These are phyloP conservation scores for Plasmodium vivax DNA, from an alignment of 169 alveolate genomes.

Conservation along the genomic window DNA sequence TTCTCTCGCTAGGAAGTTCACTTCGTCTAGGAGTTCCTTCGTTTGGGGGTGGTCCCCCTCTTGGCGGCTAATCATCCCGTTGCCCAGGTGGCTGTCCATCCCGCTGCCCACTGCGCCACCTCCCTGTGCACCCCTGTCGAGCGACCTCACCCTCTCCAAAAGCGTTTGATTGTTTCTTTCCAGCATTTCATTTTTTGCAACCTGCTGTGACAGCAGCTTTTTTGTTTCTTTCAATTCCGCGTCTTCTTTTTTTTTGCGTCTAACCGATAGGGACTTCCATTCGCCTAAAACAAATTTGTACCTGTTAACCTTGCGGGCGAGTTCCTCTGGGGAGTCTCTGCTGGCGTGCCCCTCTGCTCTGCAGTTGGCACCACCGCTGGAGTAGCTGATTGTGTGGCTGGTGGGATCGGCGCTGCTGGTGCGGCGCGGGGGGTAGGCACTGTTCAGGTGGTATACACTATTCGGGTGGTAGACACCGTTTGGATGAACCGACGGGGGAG, in stretches of 20 bases:
- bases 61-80: neutral
- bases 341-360: too few relatives aligned
- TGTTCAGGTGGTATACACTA: neutral
- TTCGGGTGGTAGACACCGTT: neutral
- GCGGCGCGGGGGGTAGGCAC: neutral
- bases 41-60: neutral
- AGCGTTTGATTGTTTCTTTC: conserved; percentile 16
- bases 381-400: neutral
- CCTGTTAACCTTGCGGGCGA: neutral
- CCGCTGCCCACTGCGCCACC: neutral
- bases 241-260: neutral
- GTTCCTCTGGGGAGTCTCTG: neutral
- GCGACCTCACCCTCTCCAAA: neutral
- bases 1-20: conserved; percentile 6
- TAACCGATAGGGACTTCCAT: neutral
- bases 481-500: neutral
- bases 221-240: conserved; percentile 15
- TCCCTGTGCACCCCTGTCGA: neutral
- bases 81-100: neutral
- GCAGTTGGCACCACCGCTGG: neutral
- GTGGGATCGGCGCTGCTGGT: neutral
- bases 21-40: conserved; percentile 31
- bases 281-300: conserved; percentile 16
- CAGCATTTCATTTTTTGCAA: conserved; percentile 17
- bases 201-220: conserved; percentile 30